phyloP scores from a whole-genome alignment of 2,329 filamentous ascomycete genomes.

The Fusarium bulbicola region DNA sequence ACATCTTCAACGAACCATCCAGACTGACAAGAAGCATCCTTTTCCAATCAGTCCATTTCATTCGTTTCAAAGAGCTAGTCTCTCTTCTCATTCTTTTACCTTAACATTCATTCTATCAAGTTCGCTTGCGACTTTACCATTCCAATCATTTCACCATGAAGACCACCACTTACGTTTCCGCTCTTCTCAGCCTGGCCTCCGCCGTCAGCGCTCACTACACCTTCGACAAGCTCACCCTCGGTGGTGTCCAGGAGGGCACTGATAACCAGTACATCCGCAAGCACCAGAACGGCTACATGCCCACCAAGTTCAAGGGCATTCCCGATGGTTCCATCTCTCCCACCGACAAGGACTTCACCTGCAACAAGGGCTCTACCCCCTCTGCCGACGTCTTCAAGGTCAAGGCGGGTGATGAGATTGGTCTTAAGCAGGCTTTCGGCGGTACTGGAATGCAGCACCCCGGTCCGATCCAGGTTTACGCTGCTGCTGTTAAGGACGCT shows the following conservation, averaged over 20 bases:
- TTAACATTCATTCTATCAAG: slow-evolving; percentile 1
- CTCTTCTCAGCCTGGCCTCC: slow-evolving; percentile 11
- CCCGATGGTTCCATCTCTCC: slow-evolving; percentile 13
- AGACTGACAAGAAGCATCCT: background rate
- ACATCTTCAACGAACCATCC: background rate
- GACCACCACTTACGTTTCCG: slow-evolving; percentile 13
- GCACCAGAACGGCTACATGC: slow-evolving; percentile 20
- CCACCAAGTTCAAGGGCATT: slow-evolving; percentile 11
- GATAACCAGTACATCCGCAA: slow-evolving; percentile 18
- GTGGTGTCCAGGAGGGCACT: background rate
- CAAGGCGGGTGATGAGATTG: slow-evolving; percentile 17
- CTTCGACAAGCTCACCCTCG: slow-evolving; percentile 15
- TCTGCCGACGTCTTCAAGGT: slow-evolving; percentile 9
- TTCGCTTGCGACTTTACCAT: slow-evolving; percentile 7
- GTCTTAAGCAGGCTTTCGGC: slow-evolving; percentile 14
- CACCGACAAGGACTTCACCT: slow-evolving; percentile 18
- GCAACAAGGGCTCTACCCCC: slow-evolving; percentile 6
- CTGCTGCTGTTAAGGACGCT: background rate
- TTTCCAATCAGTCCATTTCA: slow-evolving; percentile 15
- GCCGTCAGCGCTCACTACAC: slow-evolving; percentile 19
- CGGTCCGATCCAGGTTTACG: slow-evolving; percentile 15
- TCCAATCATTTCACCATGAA: slow-evolving; percentile 10
- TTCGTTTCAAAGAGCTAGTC: slow-evolving; percentile 25
- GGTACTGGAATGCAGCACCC: slow-evolving; percentile 16
- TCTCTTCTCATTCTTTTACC: slow-evolving; percentile 15